These are phyloP conservation scores for Grammothele lineata DNA, from an alignment of 768 basidiomycete genomes.

Conservation along the genomic window DNA sequence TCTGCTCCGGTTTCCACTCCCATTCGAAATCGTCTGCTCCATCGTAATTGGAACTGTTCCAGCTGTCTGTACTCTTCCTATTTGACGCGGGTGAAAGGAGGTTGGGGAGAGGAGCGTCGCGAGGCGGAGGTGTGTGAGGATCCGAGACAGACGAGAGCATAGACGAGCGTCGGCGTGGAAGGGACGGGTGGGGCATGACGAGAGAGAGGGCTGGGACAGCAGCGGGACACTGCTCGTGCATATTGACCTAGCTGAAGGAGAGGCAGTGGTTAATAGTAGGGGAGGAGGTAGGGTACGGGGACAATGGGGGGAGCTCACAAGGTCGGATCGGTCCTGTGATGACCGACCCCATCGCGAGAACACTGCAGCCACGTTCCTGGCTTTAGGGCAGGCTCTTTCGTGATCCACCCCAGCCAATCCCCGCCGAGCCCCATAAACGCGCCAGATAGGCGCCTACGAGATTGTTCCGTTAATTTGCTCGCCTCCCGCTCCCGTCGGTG, in stretches of 20 bases:
- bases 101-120: conserved; percentile 44
- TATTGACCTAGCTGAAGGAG: conserved; percentile 20
- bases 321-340: conserved; percentile 4
- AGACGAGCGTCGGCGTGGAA: conserved; percentile 46
- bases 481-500: background rate
- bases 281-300: conserved; percentile 18
- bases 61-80: conserved; percentile 77
- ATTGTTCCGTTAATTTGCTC: conserved; percentile 16
- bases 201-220: conserved; percentile 54
- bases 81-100: conserved; percentile 45
- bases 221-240: conserved; percentile 42
- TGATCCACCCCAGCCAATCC: conserved; percentile 6
- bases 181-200: conserved; percentile 56
- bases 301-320: conserved; percentile 21
- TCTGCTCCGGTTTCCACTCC: conserved; percentile 75
- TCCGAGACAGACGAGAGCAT: conserved; percentile 42
- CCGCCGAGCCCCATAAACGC: background rate
- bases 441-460: conserved; percentile 11
- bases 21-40: conserved; percentile 58
- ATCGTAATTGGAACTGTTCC: conserved; percentile 75
- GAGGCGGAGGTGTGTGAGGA: conserved; percentile 58
- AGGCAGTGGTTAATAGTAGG: conserved; percentile 13
- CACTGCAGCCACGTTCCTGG: conserved; percentile 14
- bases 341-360: conserved; percentile 15
- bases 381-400: conserved; percentile 16